Percentiles rank a stretch among this genome's conserved stretches.
phyloP scores from a whole-genome alignment of 2,329 filamentous ascomycete genomes.

The Hymenotorrendiella dingleyae region DNA sequence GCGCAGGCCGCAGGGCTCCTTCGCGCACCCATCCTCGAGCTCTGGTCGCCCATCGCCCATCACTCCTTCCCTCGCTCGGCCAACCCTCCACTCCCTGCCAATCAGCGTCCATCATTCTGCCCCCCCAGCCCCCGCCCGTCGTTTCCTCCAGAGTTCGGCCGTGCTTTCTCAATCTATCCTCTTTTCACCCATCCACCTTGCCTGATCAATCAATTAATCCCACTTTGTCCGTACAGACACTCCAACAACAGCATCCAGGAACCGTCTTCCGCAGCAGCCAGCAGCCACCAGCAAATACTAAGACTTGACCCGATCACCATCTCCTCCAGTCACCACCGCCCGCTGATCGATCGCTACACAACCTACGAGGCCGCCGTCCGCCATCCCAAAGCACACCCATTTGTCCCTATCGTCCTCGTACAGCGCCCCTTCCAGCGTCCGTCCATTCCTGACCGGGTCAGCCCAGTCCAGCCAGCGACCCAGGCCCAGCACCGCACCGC shows the following conservation, averaged over 20 bases:
- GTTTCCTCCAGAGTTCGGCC: no score
- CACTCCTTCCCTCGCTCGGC: neutral
- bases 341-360: neutral
- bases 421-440: no score
- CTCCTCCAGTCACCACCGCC: neutral
- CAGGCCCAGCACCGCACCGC: no score
- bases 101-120: constrained; percentile 1
- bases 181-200: constrained; percentile 27
- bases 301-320: neutral
- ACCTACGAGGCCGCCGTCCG: neutral
- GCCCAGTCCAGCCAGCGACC: no score
- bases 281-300: neutral
- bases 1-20: no score
- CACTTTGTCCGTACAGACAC: constrained; percentile 23
- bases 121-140: constrained; percentile 15
- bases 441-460: no score
- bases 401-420: no score
- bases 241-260: constrained; percentile 5
- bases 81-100: constrained; percentile 4
- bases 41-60: neutral
- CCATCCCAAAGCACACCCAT: no score
- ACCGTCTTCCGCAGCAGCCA: neutral
- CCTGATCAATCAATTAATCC: constrained; percentile 31
- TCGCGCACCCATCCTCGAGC: neutral
- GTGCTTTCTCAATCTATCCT: constrained; percentile 27